Base-by-base conservation (phyloP, 371 early-diverging fungal genomes). In the Zychaea mexicana region DNA sequence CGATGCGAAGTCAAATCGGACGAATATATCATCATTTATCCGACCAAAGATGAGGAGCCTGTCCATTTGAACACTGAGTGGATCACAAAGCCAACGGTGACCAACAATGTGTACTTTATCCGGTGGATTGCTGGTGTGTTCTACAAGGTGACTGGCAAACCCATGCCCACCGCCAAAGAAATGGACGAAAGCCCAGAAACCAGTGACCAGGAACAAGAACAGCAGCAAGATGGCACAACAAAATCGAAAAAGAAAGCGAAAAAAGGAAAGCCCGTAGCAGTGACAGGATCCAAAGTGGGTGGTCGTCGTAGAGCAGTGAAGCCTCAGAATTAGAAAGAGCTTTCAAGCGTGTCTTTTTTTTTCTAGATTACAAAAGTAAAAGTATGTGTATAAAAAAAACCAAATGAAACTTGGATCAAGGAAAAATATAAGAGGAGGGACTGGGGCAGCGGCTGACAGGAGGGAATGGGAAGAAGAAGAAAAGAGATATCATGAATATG, bases 1-100 rank as follows among this genome's bases (percentile, higher is more conserved):
- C 71, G 75, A 17, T 78, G 79, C 52, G 82, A 81, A 62, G 76
- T 81, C 45, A 81, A 77, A 57, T 68, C 71, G 9, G 76, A 81
- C 58, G 52, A 70, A 1, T 69, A 74, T 57, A 53, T 81, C 27
- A 62, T 77, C 22, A 74, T 81, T 15, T 73, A 81, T 56, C 73
- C 77, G 10, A 70, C 73, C 38, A 69, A 69, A 45, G 64, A 68
- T 8, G 65, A 60, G 3, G 66, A 69, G 0, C 75, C 72, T 45
- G 55, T 81, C 33, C 75, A 78, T 57, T 60, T 78, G 31, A 75
- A 78, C 61, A 60, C 69, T 17, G 74, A 69, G 27, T 77, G 75
- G 76, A 69, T 81, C 2, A 21, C 36, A 3, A 60, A 61, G 32
- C 82, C 82, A 19, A 61, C 61, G 2, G 15, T 72, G 3, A 46